Evolutionary conservation across 2,329 filamentous ascomycete species (phyloP).

Genomic region (Colletotrichum camelliae): DNA sequence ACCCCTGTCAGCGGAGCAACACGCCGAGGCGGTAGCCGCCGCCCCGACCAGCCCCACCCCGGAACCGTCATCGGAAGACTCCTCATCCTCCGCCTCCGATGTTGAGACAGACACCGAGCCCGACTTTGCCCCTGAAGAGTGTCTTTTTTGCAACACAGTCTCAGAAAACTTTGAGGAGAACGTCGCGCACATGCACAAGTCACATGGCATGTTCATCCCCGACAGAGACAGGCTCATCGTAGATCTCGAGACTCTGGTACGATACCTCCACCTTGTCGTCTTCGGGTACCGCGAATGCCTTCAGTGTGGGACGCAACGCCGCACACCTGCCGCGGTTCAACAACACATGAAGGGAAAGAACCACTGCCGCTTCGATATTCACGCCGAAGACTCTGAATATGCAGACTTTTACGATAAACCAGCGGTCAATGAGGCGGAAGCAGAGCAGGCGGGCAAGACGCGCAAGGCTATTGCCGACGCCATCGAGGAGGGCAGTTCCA

Average conservation of each 20-base stretch:
- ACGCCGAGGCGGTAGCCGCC: neutral
- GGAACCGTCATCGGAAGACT: neutral
- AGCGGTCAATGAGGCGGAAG: neutral
- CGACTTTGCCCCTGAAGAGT: conserved; percentile 34
- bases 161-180: conserved; percentile 39
- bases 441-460: neutral
- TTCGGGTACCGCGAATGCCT: conserved; percentile 55
- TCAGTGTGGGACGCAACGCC: conserved; percentile 49
- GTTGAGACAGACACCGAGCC: neutral
- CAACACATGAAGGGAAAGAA: conserved; percentile 57
- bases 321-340: conserved; percentile 48
- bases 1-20: conserved; percentile 8
- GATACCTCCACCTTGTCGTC: conserved; percentile 54
- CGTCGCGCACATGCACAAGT: conserved; percentile 52
- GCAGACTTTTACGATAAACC: conserved; percentile 44
- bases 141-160: conserved; percentile 46
- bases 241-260: conserved; percentile 51
- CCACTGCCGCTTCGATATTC: conserved; percentile 49
- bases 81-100: neutral
- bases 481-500: conserved; percentile 29
- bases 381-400: conserved; percentile 39
- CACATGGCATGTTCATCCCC: conserved; percentile 52
- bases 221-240: conserved; percentile 43
- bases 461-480: neutral
- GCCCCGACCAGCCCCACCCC: neutral